Evolutionary conservation across 1,284 basidiomycete genomes (phyloP).

Genomic region (Pseudozyma tsukubaensis): DNA sequence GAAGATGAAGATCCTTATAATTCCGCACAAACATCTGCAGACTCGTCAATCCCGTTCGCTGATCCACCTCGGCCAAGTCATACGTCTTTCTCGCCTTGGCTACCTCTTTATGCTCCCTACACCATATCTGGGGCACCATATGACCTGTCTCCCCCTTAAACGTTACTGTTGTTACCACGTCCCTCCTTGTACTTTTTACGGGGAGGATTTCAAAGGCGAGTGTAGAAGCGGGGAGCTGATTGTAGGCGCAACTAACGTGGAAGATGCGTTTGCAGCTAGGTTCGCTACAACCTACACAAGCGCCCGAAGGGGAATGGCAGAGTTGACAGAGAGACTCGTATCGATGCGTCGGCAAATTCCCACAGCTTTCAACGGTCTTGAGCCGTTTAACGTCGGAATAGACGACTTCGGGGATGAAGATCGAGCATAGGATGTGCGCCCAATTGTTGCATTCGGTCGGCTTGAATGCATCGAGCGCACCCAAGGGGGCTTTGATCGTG

Average conservation of each 20-base stretch:
- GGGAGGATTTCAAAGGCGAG: slow-evolving; percentile 91
- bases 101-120: slow-evolving; percentile 79
- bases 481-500: slow-evolving; percentile 62
- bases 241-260: slow-evolving; percentile 92
- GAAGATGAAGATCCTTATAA: slow-evolving; percentile 78
- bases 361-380: slow-evolving; percentile 86
- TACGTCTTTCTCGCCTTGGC: slow-evolving; percentile 76
- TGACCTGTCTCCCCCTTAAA: slow-evolving; percentile 87
- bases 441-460: slow-evolving; percentile 93
- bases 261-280: slow-evolving; percentile 77
- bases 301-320: slow-evolving; percentile 78
- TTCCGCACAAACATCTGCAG: slow-evolving; percentile 83
- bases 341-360: slow-evolving; percentile 73
- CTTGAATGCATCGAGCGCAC: slow-evolving; percentile 81
- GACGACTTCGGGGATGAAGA: slow-evolving; percentile 84
- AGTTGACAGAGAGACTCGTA: slow-evolving; percentile 70
- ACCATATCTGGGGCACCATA: slow-evolving; percentile 83
- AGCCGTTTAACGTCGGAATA: slow-evolving; percentile 81
- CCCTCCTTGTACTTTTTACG: slow-evolving; percentile 71
- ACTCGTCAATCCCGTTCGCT: slow-evolving; percentile 82
- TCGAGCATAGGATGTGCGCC: slow-evolving; percentile 89
- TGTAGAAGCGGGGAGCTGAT: slow-evolving; percentile 75
- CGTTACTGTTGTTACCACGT: slow-evolving; percentile 75
- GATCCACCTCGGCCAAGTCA: slow-evolving; percentile 83
- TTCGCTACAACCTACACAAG: slow-evolving; percentile 83